Percentiles rank a stretch among this genome's conserved stretches.
These are phyloP conservation scores for Digitaria exilis DNA, from an alignment of 202 grass and related monocot genomes.

Conservation along the genomic window DNA sequence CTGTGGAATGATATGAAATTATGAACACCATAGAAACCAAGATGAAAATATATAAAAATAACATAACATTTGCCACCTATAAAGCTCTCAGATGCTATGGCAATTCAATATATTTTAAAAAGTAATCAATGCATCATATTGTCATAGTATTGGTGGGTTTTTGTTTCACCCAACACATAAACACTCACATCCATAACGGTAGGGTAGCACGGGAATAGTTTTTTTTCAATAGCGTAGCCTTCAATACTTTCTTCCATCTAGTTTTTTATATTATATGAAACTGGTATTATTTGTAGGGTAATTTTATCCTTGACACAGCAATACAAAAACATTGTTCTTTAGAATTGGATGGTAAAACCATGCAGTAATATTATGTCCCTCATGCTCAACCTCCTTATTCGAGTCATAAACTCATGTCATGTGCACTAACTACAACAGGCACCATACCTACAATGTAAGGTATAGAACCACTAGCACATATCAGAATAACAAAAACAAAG, in stretches of 20 bases:
- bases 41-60: background rate
- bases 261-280: background rate
- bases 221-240: background rate
- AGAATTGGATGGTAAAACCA: too few relatives aligned
- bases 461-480: background rate
- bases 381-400: background rate
- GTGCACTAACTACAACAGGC: background rate
- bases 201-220: background rate
- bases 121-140: background rate
- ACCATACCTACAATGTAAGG: background rate
- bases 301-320: background rate
- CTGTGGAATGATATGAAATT: background rate
- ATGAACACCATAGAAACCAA: background rate
- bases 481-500: background rate
- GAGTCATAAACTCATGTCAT: background rate
- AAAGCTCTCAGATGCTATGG: background rate
- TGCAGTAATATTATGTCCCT: background rate
- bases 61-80: background rate
- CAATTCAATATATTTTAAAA: slow-evolving; percentile 16
- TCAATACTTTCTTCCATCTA: slow-evolving; percentile 3
- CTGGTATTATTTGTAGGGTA: background rate
- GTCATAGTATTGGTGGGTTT: too few relatives aligned
- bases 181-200: background rate
- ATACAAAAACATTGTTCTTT: background rate
- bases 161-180: too few relatives aligned